These are phyloP conservation scores for Balakata baccata DNA, from an alignment of 345 rosid species.

Conservation along the genomic window DNA sequence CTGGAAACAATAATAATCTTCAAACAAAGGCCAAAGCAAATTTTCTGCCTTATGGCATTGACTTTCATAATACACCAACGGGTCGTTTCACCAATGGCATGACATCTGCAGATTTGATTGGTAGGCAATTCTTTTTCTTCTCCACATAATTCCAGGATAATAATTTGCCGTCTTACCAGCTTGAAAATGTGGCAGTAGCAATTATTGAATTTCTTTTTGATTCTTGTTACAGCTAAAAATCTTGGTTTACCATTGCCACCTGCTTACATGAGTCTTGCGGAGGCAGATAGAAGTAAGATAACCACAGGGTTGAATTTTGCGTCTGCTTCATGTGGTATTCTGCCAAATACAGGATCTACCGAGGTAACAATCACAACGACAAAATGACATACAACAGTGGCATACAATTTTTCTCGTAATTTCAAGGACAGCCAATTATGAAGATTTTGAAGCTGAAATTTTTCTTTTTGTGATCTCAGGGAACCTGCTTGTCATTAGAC, in stretches of 20 bases:
- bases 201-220: neutral
- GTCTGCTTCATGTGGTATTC: neutral
- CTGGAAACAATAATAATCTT: neutral
- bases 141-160: too few relatives aligned
- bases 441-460: neutral
- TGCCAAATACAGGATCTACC: neutral
- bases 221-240: neutral
- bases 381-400: too few relatives aligned
- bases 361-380: neutral
- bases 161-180: too few relatives aligned
- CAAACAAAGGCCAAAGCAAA: neutral
- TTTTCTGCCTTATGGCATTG: neutral
- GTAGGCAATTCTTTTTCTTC: neutral
- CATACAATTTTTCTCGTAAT: neutral
- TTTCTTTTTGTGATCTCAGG: neutral
- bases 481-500: neutral
- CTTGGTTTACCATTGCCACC: slow-evolving; percentile 1
- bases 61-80: too few relatives aligned
- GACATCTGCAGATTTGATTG: neutral
- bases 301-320: slow-evolving; percentile 6
- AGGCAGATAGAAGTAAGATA: neutral
- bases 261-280: slow-evolving; percentile 2
- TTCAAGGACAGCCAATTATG: neutral
- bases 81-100: neutral
- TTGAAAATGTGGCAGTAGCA: neutral